phyloP scores from a whole-genome alignment of 192 early-diverging fungal genomes.

The Phlyctochytrium arcticum region DNA sequence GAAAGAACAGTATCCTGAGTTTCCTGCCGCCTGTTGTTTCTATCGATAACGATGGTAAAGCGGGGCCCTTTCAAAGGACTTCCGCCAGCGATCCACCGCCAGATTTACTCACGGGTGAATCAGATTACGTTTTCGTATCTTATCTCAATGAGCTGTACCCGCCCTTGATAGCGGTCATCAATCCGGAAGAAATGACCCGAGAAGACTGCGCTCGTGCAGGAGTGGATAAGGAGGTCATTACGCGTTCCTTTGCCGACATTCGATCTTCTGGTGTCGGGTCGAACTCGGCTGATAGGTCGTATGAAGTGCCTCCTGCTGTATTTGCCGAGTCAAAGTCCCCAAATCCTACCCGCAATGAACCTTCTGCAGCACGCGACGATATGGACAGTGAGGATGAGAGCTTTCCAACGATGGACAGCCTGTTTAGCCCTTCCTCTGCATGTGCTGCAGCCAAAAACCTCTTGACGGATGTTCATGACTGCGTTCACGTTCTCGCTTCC shows the following conservation, averaged over 20 bases:
- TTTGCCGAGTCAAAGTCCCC: not conserved
- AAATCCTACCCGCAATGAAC: not conserved
- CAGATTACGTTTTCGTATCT: not conserved
- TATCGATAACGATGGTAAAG: no score
- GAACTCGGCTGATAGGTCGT: no score
- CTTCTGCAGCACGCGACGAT: no score
- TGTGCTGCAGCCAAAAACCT: not conserved
- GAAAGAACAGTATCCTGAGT: not conserved
- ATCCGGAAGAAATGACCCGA: not conserved
- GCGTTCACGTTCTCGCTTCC: not conserved
- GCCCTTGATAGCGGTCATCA: not conserved
- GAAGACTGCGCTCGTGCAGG: not conserved
- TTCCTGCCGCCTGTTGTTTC: not conserved
- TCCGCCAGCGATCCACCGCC: not conserved
- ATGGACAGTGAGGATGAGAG: not conserved
- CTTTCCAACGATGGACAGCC: not conserved
- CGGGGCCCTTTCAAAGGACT: no score
- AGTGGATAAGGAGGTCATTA: not conserved
- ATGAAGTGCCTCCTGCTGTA: no score
- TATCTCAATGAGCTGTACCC: not conserved
- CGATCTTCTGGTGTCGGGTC: no score
- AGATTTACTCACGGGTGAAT: not conserved
- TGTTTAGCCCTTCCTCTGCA: no score
- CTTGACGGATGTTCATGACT: not conserved
- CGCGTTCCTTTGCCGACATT: no score